A percentile compares a stretch with the other conserved stretches of the same genome.
These are phyloP conservation scores for Ophiosphaerella korrae DNA, from an alignment of 2,329 filamentous ascomycete genomes.

Conservation along the genomic window DNA sequence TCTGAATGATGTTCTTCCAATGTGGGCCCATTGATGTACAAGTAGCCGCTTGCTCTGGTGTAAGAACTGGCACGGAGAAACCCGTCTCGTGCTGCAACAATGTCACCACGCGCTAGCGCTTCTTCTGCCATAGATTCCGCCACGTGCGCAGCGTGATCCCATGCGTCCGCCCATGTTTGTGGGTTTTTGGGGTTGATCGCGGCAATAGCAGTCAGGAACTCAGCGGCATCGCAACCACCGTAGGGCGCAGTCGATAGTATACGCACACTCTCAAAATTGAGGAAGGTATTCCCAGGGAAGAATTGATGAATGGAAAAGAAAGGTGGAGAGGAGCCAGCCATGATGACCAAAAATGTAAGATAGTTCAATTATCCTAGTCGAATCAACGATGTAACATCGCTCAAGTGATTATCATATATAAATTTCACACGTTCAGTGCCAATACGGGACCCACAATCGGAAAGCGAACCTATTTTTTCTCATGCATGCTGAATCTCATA, in stretches of 20 bases:
- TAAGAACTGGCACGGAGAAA: conserved; percentile 43
- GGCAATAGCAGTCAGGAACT: conserved; percentile 3
- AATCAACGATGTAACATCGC: too few relatives aligned
- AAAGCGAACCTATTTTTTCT: too few relatives aligned
- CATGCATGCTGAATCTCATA: too few relatives aligned
- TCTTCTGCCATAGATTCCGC: conserved; percentile 17
- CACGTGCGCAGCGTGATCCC: conserved; percentile 34
- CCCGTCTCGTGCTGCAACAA: conserved; percentile 39
- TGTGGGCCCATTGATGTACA: neutral
- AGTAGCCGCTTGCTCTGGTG: neutral
- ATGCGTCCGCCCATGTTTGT: conserved; percentile 49
- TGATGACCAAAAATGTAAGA: neutral
- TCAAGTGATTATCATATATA: too few relatives aligned
- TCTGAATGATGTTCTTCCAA: too few relatives aligned
- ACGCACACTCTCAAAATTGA: conserved; percentile 16
- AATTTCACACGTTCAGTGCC: too few relatives aligned
- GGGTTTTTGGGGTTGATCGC: conserved; percentile 41
- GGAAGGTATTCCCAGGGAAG: conserved; percentile 6
- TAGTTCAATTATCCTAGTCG: too few relatives aligned
- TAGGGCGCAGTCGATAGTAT: conserved; percentile 8
- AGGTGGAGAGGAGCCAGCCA: neutral
- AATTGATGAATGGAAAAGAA: conserved; percentile 22
- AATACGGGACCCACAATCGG: too few relatives aligned
- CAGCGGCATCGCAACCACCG: conserved; percentile 8
- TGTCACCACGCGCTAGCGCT: conserved; percentile 17